A percentile compares a stretch with the other conserved stretches of the same genome.
phyloP scores from a whole-genome alignment of 2,329 filamentous ascomycete species.

The Plectosphaerella plurivora region DNA sequence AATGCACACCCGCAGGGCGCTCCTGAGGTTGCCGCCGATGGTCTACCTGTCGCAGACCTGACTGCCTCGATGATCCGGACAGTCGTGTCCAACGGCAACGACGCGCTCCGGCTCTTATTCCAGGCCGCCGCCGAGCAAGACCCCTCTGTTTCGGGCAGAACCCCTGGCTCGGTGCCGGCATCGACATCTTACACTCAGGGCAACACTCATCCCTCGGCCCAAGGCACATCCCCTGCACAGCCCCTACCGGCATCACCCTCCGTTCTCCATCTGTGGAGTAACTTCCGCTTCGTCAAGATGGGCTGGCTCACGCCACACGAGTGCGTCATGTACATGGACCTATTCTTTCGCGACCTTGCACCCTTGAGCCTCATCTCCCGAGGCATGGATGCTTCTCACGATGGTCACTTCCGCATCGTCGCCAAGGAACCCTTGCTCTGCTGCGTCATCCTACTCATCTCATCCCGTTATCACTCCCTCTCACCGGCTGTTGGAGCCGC shows the following conservation, averaged over 20 bases:
- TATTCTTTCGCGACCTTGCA: conserved; percentile 47
- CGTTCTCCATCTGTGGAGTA: conserved; percentile 8
- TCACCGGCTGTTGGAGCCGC: conserved; percentile 37
- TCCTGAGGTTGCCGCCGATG: neutral
- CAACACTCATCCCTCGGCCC: neutral
- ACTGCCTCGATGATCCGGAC: conserved; percentile 30
- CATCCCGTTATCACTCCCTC: conserved; percentile 43
- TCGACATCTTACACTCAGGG: neutral
- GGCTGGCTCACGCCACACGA: conserved; percentile 52
- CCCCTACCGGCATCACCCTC: neutral
- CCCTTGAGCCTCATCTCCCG: conserved; percentile 44
- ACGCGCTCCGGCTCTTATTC: conserved; percentile 47
- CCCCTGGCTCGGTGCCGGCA: neutral
- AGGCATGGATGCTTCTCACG: conserved; percentile 43
- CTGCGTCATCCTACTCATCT: conserved; percentile 49
- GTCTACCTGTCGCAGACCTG: neutral
- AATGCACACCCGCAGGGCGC: neutral
- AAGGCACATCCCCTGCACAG: neutral
- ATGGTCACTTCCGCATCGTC: conserved; percentile 41
- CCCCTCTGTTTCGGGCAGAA: neutral
- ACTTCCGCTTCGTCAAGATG: conserved; percentile 45
- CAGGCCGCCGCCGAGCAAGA: conserved; percentile 33
- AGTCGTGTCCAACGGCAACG: conserved; percentile 48
- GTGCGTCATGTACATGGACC: conserved; percentile 46
- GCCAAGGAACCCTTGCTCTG: conserved; percentile 47